phyloP scores from a whole-genome alignment of 768 basidiomycete species.

The Lepiota venenata region DNA sequence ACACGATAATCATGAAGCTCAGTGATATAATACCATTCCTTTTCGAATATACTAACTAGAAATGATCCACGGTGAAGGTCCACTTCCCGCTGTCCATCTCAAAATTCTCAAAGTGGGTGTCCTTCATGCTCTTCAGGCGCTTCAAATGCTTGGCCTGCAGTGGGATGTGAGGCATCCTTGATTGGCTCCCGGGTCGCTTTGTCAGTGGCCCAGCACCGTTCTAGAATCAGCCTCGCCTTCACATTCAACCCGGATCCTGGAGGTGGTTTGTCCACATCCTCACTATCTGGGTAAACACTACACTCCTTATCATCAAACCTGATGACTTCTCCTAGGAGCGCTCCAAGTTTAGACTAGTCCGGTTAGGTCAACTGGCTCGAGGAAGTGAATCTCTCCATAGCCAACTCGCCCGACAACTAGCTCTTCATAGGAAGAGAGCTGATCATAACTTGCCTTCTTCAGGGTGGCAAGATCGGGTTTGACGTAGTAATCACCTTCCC shows the following conservation, averaged over 20 bases:
- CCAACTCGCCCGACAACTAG: conserved; percentile 90
- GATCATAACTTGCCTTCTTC: conserved; percentile 65
- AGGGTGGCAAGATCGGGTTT: conserved; percentile 76
- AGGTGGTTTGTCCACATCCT: conserved; percentile 80
- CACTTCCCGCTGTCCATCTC: conserved; percentile 81
- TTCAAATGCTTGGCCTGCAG: conserved; percentile 70
- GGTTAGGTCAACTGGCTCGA: conserved; percentile 82
- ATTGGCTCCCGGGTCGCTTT: conserved; percentile 90
- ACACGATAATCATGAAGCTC: conserved; percentile 7
- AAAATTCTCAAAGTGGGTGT: conserved; percentile 82
- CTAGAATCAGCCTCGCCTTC: conserved; percentile 69
- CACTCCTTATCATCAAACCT: conserved; percentile 91
- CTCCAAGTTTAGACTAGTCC: conserved; percentile 73
- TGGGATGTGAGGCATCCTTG: conserved; percentile 74
- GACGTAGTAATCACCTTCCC: conserved; percentile 91
- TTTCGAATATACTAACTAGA: conserved; percentile 40
- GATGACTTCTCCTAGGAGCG: conserved; percentile 83
- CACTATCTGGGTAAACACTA: conserved; percentile 89
- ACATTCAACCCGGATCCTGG: conserved; percentile 89
- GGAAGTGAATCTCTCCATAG: conserved; percentile 85
- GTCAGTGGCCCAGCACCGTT: conserved; percentile 86
- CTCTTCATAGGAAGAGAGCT: conserved; percentile 68
- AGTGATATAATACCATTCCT: conserved; percentile 7
- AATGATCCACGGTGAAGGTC: conserved; percentile 94
- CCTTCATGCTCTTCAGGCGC: conserved; percentile 78